phyloP scores from a whole-genome alignment of 129 eudicot species.

The Glebionis coronaria region DNA sequence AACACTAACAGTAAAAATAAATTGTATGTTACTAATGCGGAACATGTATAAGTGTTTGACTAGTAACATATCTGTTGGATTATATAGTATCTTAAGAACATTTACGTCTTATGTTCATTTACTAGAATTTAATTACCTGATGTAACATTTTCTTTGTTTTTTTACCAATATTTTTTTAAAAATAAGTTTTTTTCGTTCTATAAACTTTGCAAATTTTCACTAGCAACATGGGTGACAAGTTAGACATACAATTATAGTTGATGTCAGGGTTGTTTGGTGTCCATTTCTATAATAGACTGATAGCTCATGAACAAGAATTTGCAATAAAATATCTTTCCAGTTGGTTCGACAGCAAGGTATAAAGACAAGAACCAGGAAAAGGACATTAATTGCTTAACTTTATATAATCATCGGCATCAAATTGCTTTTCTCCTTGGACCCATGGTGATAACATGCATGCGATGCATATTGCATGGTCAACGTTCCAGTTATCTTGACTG shows the following conservation, averaged over 20 bases:
- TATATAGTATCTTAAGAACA: not conserved
- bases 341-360: slow-evolving; percentile 20
- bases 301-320: slow-evolving; percentile 12
- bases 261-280: slow-evolving; percentile 7
- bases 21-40: not conserved
- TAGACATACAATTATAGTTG: slow-evolving; percentile 8
- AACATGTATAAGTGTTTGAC: slow-evolving; percentile 13
- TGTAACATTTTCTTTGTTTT: too few species aligned
- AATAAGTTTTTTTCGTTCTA: too few species aligned
- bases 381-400: slow-evolving; percentile 18
- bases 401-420: slow-evolving; percentile 14
- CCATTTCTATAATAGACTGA: slow-evolving; percentile 11
- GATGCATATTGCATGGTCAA: slow-evolving; percentile 24
- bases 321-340: slow-evolving; percentile 24
- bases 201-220: not conserved
- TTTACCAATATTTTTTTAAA: too few species aligned
- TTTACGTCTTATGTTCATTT: not conserved
- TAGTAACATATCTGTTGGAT: slow-evolving; percentile 1
- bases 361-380: slow-evolving; percentile 19
- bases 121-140: not conserved
- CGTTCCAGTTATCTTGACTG: slow-evolving; percentile 20
- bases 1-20: slow-evolving; percentile 5
- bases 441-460: slow-evolving; percentile 23
- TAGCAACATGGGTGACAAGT: slow-evolving; percentile 10
- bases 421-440: slow-evolving; percentile 24